Conservation (phyloP, 768 basidiomycete species). For the Mycena maculata region DNA sequence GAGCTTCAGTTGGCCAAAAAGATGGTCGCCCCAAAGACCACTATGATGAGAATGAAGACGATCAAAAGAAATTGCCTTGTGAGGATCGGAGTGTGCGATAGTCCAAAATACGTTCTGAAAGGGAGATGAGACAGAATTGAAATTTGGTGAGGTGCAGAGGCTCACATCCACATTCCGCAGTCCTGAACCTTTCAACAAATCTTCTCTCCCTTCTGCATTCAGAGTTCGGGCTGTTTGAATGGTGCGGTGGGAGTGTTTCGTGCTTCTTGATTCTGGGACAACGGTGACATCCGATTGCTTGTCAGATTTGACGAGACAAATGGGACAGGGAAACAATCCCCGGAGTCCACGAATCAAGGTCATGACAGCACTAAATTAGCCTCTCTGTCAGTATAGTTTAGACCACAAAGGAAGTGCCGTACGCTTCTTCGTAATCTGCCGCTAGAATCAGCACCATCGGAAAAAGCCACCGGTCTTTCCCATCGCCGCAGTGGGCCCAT, state of each 20-base stretch:
- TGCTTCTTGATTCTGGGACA: constrained; percentile 22
- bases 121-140: constrained; percentile 1
- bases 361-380: constrained; percentile 58
- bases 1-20: constrained; percentile 41
- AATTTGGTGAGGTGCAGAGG: too few species aligned
- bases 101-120: constrained; percentile 59
- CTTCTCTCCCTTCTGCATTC: constrained; percentile 29
- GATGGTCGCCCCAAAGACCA: constrained; percentile 39
- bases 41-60: constrained; percentile 45
- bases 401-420: constrained; percentile 27
- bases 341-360: constrained; percentile 45
- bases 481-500: constrained; percentile 42
- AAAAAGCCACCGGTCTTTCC: too few species aligned
- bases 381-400: too few species aligned
- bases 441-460: too few species aligned
- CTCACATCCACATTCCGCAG: constrained; percentile 37
- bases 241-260: constrained; percentile 27
- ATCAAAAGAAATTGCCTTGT: constrained; percentile 52
- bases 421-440: constrained; percentile 65
- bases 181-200: constrained; percentile 35
- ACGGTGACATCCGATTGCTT: constrained; percentile 38
- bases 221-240: constrained; percentile 26
- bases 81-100: constrained; percentile 47
- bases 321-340: constrained; percentile 49
- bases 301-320: constrained; percentile 48